Conservation (phyloP, 108 stramenopile species). For the Aurantiochytrium sp. region DNA sequence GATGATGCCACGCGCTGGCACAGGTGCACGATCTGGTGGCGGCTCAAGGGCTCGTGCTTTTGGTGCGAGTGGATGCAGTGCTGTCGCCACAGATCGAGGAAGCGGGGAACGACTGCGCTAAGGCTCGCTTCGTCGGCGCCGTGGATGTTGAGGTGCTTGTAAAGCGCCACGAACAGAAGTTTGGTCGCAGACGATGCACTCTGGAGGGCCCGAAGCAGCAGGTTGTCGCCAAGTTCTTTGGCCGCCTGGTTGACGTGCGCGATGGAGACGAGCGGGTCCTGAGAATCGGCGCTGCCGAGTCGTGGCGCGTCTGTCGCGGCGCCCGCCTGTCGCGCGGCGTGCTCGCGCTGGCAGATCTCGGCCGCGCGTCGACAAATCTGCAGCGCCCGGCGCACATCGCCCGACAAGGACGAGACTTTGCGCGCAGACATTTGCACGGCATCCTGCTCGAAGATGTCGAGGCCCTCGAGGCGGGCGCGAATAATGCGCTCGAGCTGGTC, state of each 20-base stretch:
- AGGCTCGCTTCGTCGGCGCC: background rate
- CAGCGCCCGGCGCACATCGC: conserved; percentile 87
- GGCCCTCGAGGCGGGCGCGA: conserved; percentile 26
- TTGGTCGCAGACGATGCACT: conserved; percentile 30
- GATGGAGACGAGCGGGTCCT: background rate
- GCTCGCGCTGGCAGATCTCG: conserved; percentile 44
- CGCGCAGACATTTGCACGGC: conserved; percentile 79
- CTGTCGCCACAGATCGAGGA: background rate
- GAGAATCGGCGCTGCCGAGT: background rate
- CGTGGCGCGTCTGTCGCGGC: background rate
- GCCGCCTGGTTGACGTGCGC: conserved; percentile 34
- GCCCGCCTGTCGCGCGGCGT: background rate
- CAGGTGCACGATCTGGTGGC: background rate
- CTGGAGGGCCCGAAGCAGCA: conserved; percentile 32
- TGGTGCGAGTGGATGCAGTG: background rate
- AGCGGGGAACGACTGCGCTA: background rate
- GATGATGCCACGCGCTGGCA: background rate
- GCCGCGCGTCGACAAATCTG: conserved; percentile 80
- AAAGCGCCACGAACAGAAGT: conserved; percentile 38
- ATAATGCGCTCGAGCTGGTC: conserved; percentile 49
- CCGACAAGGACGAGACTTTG: conserved; percentile 76
- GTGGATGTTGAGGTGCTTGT: conserved; percentile 31
- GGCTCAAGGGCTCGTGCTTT: background rate
- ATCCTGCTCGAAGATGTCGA: conserved; percentile 60
- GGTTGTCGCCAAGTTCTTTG: conserved; percentile 26